Conservation (phyloP, 805 yeast species). For the Cyberlindnera galapagoensis region DNA sequence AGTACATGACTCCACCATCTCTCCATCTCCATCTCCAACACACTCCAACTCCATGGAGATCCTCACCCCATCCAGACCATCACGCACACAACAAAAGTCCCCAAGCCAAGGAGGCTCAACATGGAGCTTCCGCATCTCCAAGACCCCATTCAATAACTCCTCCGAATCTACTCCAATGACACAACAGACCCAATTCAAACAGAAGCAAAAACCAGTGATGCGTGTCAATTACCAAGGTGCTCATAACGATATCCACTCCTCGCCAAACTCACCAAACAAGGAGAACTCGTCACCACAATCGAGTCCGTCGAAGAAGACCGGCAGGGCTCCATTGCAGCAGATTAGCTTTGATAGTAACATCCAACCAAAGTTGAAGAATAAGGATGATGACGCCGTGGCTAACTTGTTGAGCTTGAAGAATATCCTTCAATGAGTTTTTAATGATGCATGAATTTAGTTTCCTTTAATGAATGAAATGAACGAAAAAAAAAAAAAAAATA, state of each 20-base stretch:
- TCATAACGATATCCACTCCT: slow-evolving; percentile 1
- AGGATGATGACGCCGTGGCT: slow-evolving; percentile 13
- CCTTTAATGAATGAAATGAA: no score
- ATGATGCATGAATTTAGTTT: no score
- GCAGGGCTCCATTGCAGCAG: slow-evolving; percentile 14
- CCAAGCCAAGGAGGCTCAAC: slow-evolving; percentile 14
- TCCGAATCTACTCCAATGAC: slow-evolving; percentile 9
- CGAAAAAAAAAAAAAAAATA: no score
- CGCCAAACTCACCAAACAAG: slow-evolving; percentile 4
- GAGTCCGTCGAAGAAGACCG: slow-evolving; percentile 1
- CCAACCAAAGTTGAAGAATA: slow-evolving; percentile 9
- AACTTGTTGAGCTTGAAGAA: slow-evolving; percentile 13
- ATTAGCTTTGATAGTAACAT: slow-evolving; percentile 4
- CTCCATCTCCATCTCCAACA: slow-evolving; percentile 6
- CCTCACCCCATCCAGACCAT: slow-evolving; percentile 18
- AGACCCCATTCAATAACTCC: slow-evolving; percentile 6
- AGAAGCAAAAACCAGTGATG: slow-evolving; percentile 13
- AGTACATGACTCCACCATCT: not conserved
- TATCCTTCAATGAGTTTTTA: slow-evolving; percentile 1
- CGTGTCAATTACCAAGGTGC: slow-evolving; percentile 18
- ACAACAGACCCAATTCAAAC: slow-evolving; percentile 1
- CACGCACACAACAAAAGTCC: slow-evolving; percentile 5
- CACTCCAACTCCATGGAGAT: slow-evolving; percentile 1
- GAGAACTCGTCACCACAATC: slow-evolving; percentile 8
- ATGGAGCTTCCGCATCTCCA: slow-evolving; percentile 18